phyloP scores from a whole-genome alignment of 1,284 basidiomycete genomes.

The Entoloma clypeatum region DNA sequence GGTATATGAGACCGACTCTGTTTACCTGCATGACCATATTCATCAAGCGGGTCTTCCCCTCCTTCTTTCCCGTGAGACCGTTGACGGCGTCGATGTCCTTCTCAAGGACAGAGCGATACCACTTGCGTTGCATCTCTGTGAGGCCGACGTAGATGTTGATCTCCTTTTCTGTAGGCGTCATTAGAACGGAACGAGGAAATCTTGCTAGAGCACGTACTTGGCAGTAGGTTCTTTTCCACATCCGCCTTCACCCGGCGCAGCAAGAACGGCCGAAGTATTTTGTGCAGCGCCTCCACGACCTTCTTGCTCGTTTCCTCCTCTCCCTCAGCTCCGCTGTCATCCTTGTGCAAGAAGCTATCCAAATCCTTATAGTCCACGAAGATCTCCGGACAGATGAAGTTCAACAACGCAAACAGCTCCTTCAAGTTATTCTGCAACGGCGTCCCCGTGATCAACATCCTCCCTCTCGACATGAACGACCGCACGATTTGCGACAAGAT shows the following conservation, averaged over 20 bases:
- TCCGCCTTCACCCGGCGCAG: slow-evolving; percentile 95
- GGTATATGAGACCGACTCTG: slow-evolving; percentile 21
- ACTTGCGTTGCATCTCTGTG: slow-evolving; percentile 97
- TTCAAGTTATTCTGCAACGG: slow-evolving; percentile 98
- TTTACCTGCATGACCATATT: slow-evolving; percentile 99
- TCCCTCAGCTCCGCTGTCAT: slow-evolving; percentile 64
- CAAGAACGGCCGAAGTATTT: slow-evolving; percentile 94
- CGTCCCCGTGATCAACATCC: slow-evolving; percentile 95
- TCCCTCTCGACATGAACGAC: slow-evolving; percentile 83
- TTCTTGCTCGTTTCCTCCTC: slow-evolving; percentile 89
- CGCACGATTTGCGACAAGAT: slow-evolving; percentile 95
- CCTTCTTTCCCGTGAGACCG: slow-evolving; percentile 94
- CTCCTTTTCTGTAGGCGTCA: slow-evolving; percentile 76
- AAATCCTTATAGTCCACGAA: slow-evolving; percentile 75
- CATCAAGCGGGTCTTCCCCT: slow-evolving; percentile 96
- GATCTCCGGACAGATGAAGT: slow-evolving; percentile 89
- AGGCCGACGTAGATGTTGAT: slow-evolving; percentile 99
- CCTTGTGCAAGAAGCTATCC: slow-evolving; percentile 78
- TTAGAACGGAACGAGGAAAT: slow-evolving; percentile 10
- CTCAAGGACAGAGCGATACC: slow-evolving; percentile 94
- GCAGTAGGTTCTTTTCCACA: slow-evolving; percentile 94
- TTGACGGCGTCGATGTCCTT: slow-evolving; percentile 99
- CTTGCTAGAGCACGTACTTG: slow-evolving; percentile 54
- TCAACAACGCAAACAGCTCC: slow-evolving; percentile 94
- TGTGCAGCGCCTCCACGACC: slow-evolving; percentile 97